These are phyloP conservation scores for Diutina scorzettiae DNA, from an alignment of 1,139 yeast species.

Conservation along the genomic window DNA sequence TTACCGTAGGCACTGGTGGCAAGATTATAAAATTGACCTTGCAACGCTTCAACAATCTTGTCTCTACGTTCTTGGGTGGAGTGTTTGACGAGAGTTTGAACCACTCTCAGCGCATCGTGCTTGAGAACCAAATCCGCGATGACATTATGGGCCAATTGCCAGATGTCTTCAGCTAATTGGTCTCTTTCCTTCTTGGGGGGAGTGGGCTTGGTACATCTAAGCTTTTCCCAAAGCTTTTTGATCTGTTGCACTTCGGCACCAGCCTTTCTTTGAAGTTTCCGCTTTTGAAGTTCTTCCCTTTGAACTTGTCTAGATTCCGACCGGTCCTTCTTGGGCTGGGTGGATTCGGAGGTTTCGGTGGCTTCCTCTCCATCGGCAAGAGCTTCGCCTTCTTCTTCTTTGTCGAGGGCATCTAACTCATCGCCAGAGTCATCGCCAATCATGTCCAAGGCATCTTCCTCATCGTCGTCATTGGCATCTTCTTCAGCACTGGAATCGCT, in stretches of 20 bases:
- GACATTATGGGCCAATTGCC: constrained; percentile 70
- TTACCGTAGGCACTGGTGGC: constrained; percentile 94
- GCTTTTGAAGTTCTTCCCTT: constrained; percentile 62
- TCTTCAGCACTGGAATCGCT: constrained; percentile 9
- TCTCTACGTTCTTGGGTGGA: constrained; percentile 74
- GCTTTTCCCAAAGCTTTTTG: constrained; percentile 81
- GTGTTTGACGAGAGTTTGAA: constrained; percentile 85
- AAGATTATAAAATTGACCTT: constrained; percentile 66
- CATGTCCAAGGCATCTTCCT: constrained; percentile 9
- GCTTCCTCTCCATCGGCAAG: constrained; percentile 10
- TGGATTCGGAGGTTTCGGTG: constrained; percentile 10
- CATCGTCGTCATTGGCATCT: constrained; percentile 12
- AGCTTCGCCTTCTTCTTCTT: constrained; percentile 7
- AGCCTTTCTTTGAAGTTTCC: constrained; percentile 77
- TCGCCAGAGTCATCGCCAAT: constrained; percentile 10
- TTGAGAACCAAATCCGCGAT: constrained; percentile 80
- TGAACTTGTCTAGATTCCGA: constrained; percentile 22
- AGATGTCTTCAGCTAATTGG: constrained; percentile 69
- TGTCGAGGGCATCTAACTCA: constrained; percentile 7
- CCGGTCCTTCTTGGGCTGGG: constrained; percentile 25
- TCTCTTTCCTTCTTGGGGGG: constrained; percentile 70
- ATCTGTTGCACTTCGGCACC: constrained; percentile 80
- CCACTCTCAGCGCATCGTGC: constrained; percentile 95
- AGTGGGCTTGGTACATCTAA: constrained; percentile 78
- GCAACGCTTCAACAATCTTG: constrained; percentile 53